Evolutionary conservation across 371 early-diverging fungal genomes (phyloP).

Genomic region (Saksenaea oblongispora): DNA sequence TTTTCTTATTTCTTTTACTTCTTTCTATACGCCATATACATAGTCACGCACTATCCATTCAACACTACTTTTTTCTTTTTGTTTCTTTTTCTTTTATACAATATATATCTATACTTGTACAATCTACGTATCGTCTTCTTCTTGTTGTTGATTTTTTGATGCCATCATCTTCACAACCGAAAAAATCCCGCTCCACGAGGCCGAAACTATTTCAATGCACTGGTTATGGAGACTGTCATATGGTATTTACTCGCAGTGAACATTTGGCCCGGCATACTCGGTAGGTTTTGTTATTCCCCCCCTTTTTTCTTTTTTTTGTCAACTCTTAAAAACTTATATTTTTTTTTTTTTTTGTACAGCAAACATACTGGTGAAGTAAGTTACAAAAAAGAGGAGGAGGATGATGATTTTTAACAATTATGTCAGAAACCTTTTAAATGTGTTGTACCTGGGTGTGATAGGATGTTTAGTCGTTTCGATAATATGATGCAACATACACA

Average conservation of each 20-base stretch:
- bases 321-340: neutral
- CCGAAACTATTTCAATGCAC: conserved; percentile 55
- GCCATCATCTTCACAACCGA: conserved; percentile 2
- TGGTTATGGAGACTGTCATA: conserved; percentile 53
- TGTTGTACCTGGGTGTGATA: conserved; percentile 48
- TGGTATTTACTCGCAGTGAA: conserved; percentile 57
- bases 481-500: conserved; percentile 64
- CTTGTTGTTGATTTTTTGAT: neutral
- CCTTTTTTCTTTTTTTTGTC: neutral
- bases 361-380: conserved; percentile 44
- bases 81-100: neutral
- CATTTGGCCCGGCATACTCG: conserved; percentile 55
- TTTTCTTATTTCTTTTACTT: neutral
- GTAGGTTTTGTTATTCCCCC: conserved; percentile 16
- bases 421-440: conserved; percentile 54
- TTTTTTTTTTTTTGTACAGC: conserved; percentile 18
- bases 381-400: neutral
- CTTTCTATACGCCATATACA: no score
- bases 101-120: neutral
- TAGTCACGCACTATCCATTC: no score
- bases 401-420: neutral
- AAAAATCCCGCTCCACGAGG: conserved; percentile 11
- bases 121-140: neutral
- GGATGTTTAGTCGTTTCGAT: conserved; percentile 60
- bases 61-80: neutral